phyloP scores from a whole-genome alignment of 192 early-diverging fungal genomes.

The Backusella westeae region DNA sequence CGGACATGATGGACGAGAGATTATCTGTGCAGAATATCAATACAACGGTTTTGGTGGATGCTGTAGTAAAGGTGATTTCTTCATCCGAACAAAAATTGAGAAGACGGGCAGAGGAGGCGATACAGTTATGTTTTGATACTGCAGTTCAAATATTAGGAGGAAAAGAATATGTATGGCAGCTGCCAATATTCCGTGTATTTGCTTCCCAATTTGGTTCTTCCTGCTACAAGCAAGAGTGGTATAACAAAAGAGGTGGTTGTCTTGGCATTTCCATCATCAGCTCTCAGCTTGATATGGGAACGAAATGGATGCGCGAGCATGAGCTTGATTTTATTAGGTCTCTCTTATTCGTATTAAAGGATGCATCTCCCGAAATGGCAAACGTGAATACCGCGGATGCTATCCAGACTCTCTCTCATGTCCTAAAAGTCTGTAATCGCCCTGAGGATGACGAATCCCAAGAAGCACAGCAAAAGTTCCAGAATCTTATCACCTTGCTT shows the following conservation, averaged over 20 bases:
- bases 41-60: conserved; percentile 75
- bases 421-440: conserved; percentile 69
- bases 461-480: conserved; percentile 65
- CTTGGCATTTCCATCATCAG: conserved; percentile 83
- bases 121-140: conserved; percentile 64
- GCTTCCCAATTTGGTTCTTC: conserved; percentile 85
- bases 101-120: conserved; percentile 60
- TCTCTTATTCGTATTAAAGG: conserved; percentile 93
- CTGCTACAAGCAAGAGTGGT: conserved; percentile 90
- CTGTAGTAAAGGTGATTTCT: conserved; percentile 75
- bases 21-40: conserved; percentile 47
- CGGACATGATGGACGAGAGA: conserved; percentile 49
- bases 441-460: conserved; percentile 51
- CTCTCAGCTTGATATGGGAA: conserved; percentile 80
- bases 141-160: conserved; percentile 53
- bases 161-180: conserved; percentile 57
- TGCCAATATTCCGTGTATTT: conserved; percentile 75
- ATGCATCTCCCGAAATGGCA: conserved; percentile 76
- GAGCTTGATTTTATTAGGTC: conserved; percentile 93
- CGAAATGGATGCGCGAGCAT: conserved; percentile 90
- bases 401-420: conserved; percentile 66
- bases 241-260: conserved; percentile 87
- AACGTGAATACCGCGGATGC: conserved; percentile 72
- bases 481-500: conserved; percentile 74
- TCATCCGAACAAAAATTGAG: conserved; percentile 60